Conservation (phyloP, 768 basidiomycete species). For the Termitomyces sp. region DNA sequence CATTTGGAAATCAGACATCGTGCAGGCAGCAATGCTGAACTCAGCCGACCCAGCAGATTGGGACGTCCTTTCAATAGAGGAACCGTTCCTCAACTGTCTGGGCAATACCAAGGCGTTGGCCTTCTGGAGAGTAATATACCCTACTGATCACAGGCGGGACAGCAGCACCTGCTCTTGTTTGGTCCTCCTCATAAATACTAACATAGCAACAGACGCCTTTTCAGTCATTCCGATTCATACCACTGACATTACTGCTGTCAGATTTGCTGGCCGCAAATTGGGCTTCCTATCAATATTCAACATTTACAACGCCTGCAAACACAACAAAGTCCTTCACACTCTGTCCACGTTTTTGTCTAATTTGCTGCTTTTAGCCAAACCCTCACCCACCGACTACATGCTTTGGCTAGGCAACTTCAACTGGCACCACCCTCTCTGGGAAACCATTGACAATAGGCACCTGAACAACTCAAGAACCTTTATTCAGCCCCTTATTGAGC, state of each 20-base stretch:
- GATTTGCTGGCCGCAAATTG: not conserved
- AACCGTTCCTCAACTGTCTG: slow-evolving; percentile 23
- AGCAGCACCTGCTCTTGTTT: not conserved
- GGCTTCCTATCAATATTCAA: not conserved
- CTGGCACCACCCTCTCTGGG: slow-evolving; percentile 6
- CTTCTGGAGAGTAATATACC: slow-evolving; percentile 7
- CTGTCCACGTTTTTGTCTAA: not conserved
- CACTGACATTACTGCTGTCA: not conserved
- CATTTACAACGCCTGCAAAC: slow-evolving; percentile 6
- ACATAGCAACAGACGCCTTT: slow-evolving; percentile 4
- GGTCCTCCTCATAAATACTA: slow-evolving; percentile 7
- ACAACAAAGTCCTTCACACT: slow-evolving; percentile 1
- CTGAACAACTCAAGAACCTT: not conserved
- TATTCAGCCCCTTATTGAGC: not conserved
- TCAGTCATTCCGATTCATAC: not conserved
- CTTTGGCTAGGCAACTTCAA: not conserved
- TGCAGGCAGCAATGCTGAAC: too few relatives aligned
- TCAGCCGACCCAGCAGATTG: too few relatives aligned
- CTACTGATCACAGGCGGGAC: not conserved
- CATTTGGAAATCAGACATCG: too few relatives aligned
- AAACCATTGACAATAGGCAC: not conserved
- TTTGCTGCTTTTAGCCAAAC: not conserved
- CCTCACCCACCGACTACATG: not conserved
- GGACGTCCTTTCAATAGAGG: too few relatives aligned
- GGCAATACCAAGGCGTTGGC: slow-evolving; percentile 9